Conservation (phyloP, 83 land plant genomes). For the Thuja plicata region DNA sequence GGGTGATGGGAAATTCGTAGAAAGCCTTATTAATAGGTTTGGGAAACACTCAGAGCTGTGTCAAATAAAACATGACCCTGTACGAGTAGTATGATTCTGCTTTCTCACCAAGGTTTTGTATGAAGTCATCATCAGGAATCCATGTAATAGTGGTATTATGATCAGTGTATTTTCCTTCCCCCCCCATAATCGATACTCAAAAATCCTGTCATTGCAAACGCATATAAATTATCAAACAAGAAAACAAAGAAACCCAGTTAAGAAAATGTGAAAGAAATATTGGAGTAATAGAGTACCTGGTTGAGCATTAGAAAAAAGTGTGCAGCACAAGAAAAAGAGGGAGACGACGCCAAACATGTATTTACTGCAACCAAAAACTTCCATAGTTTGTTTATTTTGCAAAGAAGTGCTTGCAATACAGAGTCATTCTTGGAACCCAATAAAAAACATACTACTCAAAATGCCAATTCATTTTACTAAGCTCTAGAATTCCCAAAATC, state of each 20-base stretch:
- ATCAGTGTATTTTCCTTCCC: not conserved
- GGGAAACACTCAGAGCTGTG: not conserved
- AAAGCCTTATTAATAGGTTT: not conserved
- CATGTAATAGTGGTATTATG: not conserved
- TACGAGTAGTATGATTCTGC: not conserved
- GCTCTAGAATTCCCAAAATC: too few species aligned
- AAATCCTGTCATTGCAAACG: not conserved
- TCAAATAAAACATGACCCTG: not conserved
- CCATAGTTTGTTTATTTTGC: not conserved
- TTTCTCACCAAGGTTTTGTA: not conserved
- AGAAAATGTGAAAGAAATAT: not conserved
- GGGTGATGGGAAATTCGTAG: not conserved
- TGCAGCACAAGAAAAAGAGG: not conserved
- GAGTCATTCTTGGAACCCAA: too few species aligned
- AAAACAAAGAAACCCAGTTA: not conserved
- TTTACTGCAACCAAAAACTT: not conserved
- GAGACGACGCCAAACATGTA: not conserved
- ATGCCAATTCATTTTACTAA: too few species aligned
- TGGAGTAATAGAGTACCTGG: not conserved
- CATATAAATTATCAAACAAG: not conserved
- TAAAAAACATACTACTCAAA: too few species aligned
- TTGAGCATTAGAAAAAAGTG: not conserved
- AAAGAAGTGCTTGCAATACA: too few species aligned
- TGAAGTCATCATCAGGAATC: not conserved
- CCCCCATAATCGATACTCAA: conserved; percentile 6